phyloP scores from a whole-genome alignment of 352 stramenopile species.

The Peronospora farinosa region DNA sequence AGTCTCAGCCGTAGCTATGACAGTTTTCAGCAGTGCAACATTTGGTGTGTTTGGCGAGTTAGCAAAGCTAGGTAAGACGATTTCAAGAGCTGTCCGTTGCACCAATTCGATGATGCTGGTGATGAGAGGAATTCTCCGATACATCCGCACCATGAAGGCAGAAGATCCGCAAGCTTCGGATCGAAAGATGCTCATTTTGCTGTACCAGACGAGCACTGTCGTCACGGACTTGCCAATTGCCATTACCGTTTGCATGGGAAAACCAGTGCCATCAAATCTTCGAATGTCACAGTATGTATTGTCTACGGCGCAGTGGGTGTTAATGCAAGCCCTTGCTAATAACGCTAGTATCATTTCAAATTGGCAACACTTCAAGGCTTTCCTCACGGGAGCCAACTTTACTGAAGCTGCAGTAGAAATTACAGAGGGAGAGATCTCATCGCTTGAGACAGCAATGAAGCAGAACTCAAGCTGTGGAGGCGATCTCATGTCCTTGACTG shows the following conservation, averaged over 20 bases:
- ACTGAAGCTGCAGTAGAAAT: constrained; percentile 21
- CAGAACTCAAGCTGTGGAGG: constrained; percentile 27
- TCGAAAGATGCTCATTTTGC: constrained; percentile 14
- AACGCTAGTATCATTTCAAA: constrained; percentile 24
- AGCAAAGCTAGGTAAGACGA: constrained; percentile 19
- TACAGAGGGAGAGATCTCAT: constrained; percentile 21
- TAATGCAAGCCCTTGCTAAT: constrained; percentile 19
- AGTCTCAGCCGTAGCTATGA: constrained; percentile 34
- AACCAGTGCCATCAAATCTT: constrained; percentile 16
- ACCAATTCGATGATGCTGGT: constrained; percentile 25
- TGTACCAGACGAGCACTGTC: constrained; percentile 28
- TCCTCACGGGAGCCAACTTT: constrained; percentile 25
- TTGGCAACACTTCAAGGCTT: constrained; percentile 16
- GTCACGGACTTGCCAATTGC: constrained; percentile 28
- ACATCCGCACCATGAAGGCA: constrained; percentile 23
- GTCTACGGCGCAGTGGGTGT: constrained; percentile 19
- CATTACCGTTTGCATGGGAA: constrained; percentile 26
- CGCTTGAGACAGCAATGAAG: constrained; percentile 27
- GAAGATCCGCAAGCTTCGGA: constrained; percentile 21
- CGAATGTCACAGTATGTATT: constrained; percentile 17
- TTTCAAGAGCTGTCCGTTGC: constrained; percentile 22
- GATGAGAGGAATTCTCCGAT: constrained; percentile 25
- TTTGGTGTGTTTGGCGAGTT: constrained; percentile 37
- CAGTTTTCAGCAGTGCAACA: constrained; percentile 32
- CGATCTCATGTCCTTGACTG: constrained; percentile 26